Evolutionary conservation across 192 early-diverging fungal species (phyloP).

Genomic region (Podila epicladia): DNA sequence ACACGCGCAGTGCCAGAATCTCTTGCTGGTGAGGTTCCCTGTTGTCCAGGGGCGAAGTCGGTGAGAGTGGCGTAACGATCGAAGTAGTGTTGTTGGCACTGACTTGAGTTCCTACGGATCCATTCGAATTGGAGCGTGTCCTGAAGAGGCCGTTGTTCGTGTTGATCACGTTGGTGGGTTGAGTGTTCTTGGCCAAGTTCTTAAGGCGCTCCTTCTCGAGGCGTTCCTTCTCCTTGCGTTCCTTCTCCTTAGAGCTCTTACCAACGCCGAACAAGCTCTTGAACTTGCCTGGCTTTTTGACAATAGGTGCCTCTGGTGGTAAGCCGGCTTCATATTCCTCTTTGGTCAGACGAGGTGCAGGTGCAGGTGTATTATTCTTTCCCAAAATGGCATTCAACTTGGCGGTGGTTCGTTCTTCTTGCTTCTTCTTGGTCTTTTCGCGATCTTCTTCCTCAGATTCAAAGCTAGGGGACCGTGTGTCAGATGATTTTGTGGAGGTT

Average conservation of each 20-base stretch:
- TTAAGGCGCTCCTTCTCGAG: slow-evolving; percentile 31
- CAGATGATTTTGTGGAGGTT: slow-evolving; percentile 6
- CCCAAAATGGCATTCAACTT: slow-evolving; percentile 35
- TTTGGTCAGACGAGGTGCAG: slow-evolving; percentile 15
- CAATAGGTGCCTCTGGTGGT: slow-evolving; percentile 11
- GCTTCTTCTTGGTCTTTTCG: slow-evolving; percentile 13
- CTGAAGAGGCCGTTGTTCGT: slow-evolving; percentile 29
- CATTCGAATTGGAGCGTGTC: slow-evolving; percentile 45
- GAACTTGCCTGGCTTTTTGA: slow-evolving; percentile 51
- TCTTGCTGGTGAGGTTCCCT: slow-evolving; percentile 37
- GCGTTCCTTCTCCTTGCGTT: slow-evolving; percentile 49
- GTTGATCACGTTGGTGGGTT: not conserved
- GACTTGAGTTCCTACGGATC: slow-evolving; percentile 24
- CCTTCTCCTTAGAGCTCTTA: slow-evolving; percentile 50
- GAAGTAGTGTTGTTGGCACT: not conserved
- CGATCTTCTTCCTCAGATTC: slow-evolving; percentile 35
- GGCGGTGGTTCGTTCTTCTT: slow-evolving; percentile 11
- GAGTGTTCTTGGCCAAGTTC: slow-evolving; percentile 18
- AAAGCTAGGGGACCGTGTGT: slow-evolving; percentile 20
- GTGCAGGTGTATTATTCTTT: slow-evolving; percentile 4
- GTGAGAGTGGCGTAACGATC: slow-evolving; percentile 1
- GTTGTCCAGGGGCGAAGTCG: slow-evolving; percentile 19
- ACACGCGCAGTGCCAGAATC: slow-evolving; percentile 59
- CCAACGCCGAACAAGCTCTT: slow-evolving; percentile 50
- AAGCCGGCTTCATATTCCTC: slow-evolving; percentile 28